A percentile compares a stretch with the other conserved stretches of the same genome.
These are phyloP conservation scores for Kwoniella shivajii DNA, from an alignment of 1,284 basidiomycete species.

Conservation along the genomic window DNA sequence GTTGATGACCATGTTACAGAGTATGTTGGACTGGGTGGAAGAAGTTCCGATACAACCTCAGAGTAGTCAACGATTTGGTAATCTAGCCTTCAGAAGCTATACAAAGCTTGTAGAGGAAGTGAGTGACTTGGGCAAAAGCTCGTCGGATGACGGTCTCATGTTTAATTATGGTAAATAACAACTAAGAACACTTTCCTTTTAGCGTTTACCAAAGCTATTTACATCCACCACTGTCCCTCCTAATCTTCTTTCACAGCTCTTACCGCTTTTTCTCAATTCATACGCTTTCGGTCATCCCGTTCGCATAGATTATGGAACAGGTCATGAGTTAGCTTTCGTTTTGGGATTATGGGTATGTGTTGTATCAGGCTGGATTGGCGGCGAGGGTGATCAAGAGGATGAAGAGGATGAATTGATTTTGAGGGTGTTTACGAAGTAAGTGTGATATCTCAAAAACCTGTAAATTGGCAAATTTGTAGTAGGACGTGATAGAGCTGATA, in stretches of 20 bases:
- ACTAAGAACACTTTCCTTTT: slow-evolving; percentile 2
- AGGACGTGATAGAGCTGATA: no score
- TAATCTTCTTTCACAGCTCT: slow-evolving; percentile 65
- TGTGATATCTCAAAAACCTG: no score
- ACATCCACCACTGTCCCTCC: slow-evolving; percentile 55
- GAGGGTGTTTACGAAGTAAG: slow-evolving; percentile 52
- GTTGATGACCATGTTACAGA: slow-evolving; percentile 65
- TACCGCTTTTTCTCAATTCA: slow-evolving; percentile 57
- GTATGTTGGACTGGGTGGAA: slow-evolving; percentile 76
- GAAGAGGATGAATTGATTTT: slow-evolving; percentile 54
- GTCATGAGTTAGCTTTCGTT: slow-evolving; percentile 87
- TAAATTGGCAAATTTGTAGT: no score
- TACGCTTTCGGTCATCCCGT: slow-evolving; percentile 84
- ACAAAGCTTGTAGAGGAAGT: slow-evolving; percentile 78
- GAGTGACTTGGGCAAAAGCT: slow-evolving; percentile 30
- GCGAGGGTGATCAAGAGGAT: slow-evolving; percentile 27
- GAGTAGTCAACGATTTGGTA: slow-evolving; percentile 85
- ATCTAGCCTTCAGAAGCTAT: slow-evolving; percentile 89
- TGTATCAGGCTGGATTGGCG: slow-evolving; percentile 43
- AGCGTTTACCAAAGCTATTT: slow-evolving; percentile 69
- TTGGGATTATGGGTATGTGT: slow-evolving; percentile 64
- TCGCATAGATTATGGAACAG: slow-evolving; percentile 94
- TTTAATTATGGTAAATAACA: no score
- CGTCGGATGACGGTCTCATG: no score
- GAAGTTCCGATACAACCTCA: slow-evolving; percentile 76